Evolutionary conservation across 805 yeast species (phyloP).

Genomic region (Candida sithepensis): DNA sequence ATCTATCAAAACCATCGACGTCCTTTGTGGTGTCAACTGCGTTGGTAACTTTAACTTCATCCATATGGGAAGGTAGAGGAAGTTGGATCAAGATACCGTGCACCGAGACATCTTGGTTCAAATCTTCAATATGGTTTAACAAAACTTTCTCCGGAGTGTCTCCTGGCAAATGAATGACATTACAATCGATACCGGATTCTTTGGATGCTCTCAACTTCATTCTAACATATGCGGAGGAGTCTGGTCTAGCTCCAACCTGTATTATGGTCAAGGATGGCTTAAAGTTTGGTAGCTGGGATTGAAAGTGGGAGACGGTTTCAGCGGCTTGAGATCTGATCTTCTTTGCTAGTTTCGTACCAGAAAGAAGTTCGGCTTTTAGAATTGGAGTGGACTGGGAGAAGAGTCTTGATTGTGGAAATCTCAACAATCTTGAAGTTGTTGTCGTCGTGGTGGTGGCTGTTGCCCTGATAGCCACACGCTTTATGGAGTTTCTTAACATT

Average conservation of each 20-base stretch:
- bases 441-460: neutral
- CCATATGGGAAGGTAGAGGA: conserved; percentile 69
- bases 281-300: conserved; percentile 48
- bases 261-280: conserved; percentile 65
- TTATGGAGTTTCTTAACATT: conserved; percentile 8
- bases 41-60: conserved; percentile 64
- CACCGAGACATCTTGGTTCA: conserved; percentile 57
- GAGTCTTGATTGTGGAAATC: conserved; percentile 1
- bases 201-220: conserved; percentile 78
- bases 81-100: conserved; percentile 76
- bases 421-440: neutral
- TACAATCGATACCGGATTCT: conserved; percentile 64
- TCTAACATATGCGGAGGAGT: conserved; percentile 75
- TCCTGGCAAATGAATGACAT: conserved; percentile 56
- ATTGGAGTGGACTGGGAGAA: conserved; percentile 15
- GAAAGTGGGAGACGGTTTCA: conserved; percentile 37
- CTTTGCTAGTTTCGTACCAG: conserved; percentile 47
- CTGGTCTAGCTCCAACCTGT: conserved; percentile 76
- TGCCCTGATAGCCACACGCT: neutral
- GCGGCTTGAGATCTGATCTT: conserved; percentile 41
- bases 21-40: conserved; percentile 67
- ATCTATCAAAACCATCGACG: conserved; percentile 81
- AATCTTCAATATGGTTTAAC: conserved; percentile 46
- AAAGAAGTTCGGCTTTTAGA: conserved; percentile 32
- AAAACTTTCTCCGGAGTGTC: conserved; percentile 53